Percentiles rank a stretch among this genome's conserved stretches.
Conservation (phyloP, 1,284 basidiomycete genomes). For the Ganoderma resinaceum region DNA sequence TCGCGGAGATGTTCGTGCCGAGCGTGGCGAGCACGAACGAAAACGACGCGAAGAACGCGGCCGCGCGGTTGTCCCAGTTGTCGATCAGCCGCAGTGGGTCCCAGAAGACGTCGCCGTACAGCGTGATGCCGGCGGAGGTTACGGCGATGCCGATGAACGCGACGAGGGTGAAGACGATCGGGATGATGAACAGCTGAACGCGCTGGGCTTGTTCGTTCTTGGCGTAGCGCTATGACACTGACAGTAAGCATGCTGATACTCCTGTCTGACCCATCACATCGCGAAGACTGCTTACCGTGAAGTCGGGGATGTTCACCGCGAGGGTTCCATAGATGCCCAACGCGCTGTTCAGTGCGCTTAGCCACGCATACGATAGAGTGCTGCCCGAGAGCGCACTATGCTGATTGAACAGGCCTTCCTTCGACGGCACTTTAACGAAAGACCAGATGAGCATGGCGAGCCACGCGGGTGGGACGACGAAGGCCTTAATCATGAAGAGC, state of each 20-base stretch:
- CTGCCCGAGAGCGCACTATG: slow-evolving; percentile 56
- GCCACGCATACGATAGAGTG: slow-evolving; percentile 73
- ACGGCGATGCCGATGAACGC: slow-evolving; percentile 70
- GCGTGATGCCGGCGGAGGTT: slow-evolving; percentile 66
- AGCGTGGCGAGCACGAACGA: slow-evolving; percentile 72
- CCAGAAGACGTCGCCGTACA: slow-evolving; percentile 64
- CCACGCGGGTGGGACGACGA: slow-evolving; percentile 72
- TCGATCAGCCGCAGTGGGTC: slow-evolving; percentile 62
- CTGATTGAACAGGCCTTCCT: slow-evolving; percentile 55
- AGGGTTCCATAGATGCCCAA: slow-evolving; percentile 70
- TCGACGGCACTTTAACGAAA: slow-evolving; percentile 67
- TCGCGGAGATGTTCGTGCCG: slow-evolving; percentile 80
- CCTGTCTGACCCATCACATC: neutral
- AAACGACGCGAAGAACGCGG: slow-evolving; percentile 79
- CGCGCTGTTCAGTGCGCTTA: slow-evolving; percentile 73
- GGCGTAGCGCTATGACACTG: slow-evolving; percentile 57
- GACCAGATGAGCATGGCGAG: slow-evolving; percentile 80
- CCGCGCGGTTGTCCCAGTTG: slow-evolving; percentile 78
- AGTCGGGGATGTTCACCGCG: slow-evolving; percentile 80
- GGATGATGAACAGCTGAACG: slow-evolving; percentile 75
- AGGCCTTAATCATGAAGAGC: slow-evolving; percentile 74
- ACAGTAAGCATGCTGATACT: neutral
- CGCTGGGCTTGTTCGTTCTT: slow-evolving; percentile 68
- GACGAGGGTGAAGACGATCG: slow-evolving; percentile 67
- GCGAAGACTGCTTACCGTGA: slow-evolving; percentile 52